Evolutionary conservation across 2,329 filamentous ascomycete genomes (phyloP).

Genomic region (Domatiomyces catenatus): DNA sequence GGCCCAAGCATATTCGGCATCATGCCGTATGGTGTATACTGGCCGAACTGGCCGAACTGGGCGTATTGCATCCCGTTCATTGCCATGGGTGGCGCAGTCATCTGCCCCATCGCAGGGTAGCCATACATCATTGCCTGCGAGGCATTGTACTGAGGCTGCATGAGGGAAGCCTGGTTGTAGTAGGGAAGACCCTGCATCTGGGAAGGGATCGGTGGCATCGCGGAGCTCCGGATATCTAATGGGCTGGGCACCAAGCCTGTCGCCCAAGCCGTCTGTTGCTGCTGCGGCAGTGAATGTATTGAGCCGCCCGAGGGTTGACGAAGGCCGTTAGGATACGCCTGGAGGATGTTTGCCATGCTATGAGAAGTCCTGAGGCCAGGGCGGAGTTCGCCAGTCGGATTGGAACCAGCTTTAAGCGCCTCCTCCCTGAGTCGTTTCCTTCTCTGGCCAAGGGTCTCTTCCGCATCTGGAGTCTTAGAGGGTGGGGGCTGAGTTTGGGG

Average conservation of each 20-base stretch:
- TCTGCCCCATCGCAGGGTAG: neutral
- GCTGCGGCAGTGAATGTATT: neutral
- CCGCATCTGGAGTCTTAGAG: slow-evolving; percentile 19
- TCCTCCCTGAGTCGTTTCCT: slow-evolving; percentile 31
- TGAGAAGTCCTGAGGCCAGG: slow-evolving; percentile 23
- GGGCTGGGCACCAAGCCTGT: neutral
- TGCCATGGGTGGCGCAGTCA: slow-evolving; percentile 2
- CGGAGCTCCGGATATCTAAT: neutral
- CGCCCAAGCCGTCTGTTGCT: neutral
- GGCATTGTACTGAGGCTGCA: neutral
- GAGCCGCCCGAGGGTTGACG: neutral
- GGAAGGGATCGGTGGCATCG: neutral
- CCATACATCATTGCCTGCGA: slow-evolving; percentile 1
- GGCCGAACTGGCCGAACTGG: neutral
- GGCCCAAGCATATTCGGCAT: slow-evolving; percentile 17
- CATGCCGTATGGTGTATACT: slow-evolving; percentile 3
- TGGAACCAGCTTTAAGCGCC: slow-evolving; percentile 12
- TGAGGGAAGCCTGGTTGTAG: neutral
- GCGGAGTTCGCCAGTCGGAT: neutral
- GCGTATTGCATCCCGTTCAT: slow-evolving; percentile 1
- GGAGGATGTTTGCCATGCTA: slow-evolving; percentile 36
- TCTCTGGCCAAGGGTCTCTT: slow-evolving; percentile 34
- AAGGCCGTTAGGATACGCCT: slow-evolving; percentile 34
- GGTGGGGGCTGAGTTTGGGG: slow-evolving; percentile 12
- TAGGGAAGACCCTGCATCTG: neutral